These are phyloP conservation scores for Erodium trifolium DNA, from an alignment of 441 rosid genomes.

Conservation along the genomic window DNA sequence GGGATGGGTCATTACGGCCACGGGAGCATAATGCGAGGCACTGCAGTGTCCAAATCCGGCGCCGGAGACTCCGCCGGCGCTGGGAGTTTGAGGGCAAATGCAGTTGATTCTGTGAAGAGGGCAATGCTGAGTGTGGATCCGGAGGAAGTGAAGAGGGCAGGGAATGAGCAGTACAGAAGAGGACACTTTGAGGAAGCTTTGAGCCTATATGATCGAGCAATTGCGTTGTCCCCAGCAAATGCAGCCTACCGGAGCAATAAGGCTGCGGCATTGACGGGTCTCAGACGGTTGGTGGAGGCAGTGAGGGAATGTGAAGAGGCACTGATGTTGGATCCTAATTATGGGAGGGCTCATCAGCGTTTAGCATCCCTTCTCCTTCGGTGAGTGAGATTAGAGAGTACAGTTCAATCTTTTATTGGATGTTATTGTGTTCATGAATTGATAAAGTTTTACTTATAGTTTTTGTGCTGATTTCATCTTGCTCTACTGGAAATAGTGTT, in stretches of 20 bases:
- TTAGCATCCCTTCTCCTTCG: constrained; percentile 56
- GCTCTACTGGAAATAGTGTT: too few relatives aligned
- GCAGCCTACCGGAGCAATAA: constrained; percentile 55
- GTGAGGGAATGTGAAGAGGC: constrained; percentile 59
- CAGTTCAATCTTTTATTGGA: not conserved
- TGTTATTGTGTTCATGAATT: not conserved
- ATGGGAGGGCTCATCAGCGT: constrained; percentile 52
- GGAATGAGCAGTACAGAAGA: constrained; percentile 49
- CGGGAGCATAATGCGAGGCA: constrained; percentile 84
- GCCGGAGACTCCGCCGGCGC: not conserved
- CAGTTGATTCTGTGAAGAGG: not conserved
- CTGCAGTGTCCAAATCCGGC: constrained; percentile 20
- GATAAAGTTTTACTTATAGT: not conserved
- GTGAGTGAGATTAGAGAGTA: constrained; percentile 26
- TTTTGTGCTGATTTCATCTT: too few relatives aligned
- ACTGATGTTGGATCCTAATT: constrained; percentile 40
- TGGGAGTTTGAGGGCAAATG: constrained; percentile 8
- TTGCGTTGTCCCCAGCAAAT: constrained; percentile 43
- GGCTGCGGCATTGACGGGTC: constrained; percentile 52
- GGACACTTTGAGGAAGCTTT: constrained; percentile 49
- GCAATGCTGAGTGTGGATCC: constrained; percentile 18
- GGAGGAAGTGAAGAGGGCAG: constrained; percentile 35
- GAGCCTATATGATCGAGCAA: constrained; percentile 47
- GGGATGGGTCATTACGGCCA: constrained; percentile 87
- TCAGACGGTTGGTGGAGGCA: constrained; percentile 48